Evolutionary conservation across 2,329 filamentous ascomycete species (phyloP).

Genomic region (Ophiocordyceps camponoti-floridani): DNA sequence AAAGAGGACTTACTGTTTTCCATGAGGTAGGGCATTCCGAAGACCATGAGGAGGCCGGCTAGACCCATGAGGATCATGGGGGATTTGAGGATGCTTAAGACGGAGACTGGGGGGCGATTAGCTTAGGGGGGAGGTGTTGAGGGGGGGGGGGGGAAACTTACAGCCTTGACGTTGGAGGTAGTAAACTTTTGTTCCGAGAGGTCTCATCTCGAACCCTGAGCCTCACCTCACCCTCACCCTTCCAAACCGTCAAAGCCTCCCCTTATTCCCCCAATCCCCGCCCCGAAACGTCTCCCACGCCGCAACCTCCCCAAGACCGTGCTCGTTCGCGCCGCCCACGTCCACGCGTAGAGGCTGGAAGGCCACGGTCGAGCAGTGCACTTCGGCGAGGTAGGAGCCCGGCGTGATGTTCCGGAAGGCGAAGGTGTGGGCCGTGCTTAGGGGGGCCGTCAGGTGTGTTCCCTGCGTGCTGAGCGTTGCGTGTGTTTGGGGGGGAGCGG

Average conservation of each 20-base stretch:
- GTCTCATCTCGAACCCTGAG: slow-evolving; percentile 39
- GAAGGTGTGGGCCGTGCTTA: slow-evolving; percentile 54
- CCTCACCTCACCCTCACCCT: slow-evolving; percentile 21
- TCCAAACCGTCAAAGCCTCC: slow-evolving; percentile 36
- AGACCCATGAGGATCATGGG: slow-evolving; percentile 92
- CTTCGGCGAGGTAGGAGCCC: slow-evolving; percentile 66
- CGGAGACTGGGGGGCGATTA: slow-evolving; percentile 38
- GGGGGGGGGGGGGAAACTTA: slow-evolving; percentile 26
- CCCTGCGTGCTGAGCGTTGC: slow-evolving; percentile 34
- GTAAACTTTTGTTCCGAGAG: slow-evolving; percentile 50
- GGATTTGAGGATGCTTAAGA: slow-evolving; percentile 73
- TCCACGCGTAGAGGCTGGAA: slow-evolving; percentile 75
- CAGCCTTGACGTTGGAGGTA: slow-evolving; percentile 61
- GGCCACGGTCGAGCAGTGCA: slow-evolving; percentile 55
- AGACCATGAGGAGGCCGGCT: slow-evolving; percentile 63
- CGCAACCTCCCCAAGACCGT: slow-evolving; percentile 25
- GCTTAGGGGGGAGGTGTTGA: background rate
- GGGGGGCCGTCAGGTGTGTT: slow-evolving; percentile 30
- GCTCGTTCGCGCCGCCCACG: slow-evolving; percentile 42
- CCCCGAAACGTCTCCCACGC: slow-evolving; percentile 78
- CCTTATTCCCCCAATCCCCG: slow-evolving; percentile 79
- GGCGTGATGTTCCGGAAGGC: slow-evolving; percentile 53
- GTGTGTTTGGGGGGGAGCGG: slow-evolving; percentile 46
- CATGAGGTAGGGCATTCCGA: slow-evolving; percentile 89
- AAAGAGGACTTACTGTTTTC: slow-evolving; percentile 62